Evolutionary conservation across 495 filamentous ascomycete genomes (phyloP), one percentile per base, ranked within the genome.

Genomic region (Hypoxylon fragiforme): DNA sequence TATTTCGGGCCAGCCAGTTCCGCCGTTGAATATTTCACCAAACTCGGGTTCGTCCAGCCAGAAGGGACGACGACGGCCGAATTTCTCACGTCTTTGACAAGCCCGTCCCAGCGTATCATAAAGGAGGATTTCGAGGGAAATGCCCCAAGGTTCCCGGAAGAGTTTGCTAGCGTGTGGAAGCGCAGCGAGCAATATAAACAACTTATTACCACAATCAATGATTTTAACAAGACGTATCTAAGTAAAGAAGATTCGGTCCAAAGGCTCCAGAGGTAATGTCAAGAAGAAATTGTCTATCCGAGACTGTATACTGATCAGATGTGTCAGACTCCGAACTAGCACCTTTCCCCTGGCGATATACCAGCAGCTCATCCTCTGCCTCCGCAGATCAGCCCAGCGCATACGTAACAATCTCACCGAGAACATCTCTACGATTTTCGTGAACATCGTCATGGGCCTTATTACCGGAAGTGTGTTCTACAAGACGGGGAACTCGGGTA

Each of bases 21-120:
- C 8, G 85, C 85, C 14, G 81, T 74, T 50, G 66, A 71, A 3
- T 88, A 82, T 52, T 87, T 88, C 54, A 72, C 71, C 32, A 65
- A 75, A 1, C 79, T 86, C 70, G 83, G 84, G 26, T 88, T 79
- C 73, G 37, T 81, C 46, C 88, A 83, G 52, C 82, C 84, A 0
- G 74, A 83, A 0, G 74, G 88, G 19, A 83, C 82, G 41, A 92
- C 87, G 9, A 88, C 87, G 1, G 85, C 86, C 79, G 75, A 90
- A 75, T 83, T 91, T 73, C 70, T 94, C 13, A 92, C 89, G 11
- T 83, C 86, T 6, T 73, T 91, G 19, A 90, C 88, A n/a, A 87
- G 89, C 63, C 81, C 84, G 2, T 76, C 77, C n/a, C 87, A 89
- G 47, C 76, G 89, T 13, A 73, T 77, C 13, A 81, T 86, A 53